Percentiles rank a stretch among this genome's conserved stretches.
Evolutionary conservation across 2,329 filamentous ascomycete species (phyloP).

Genomic region (Periconia sp.): DNA sequence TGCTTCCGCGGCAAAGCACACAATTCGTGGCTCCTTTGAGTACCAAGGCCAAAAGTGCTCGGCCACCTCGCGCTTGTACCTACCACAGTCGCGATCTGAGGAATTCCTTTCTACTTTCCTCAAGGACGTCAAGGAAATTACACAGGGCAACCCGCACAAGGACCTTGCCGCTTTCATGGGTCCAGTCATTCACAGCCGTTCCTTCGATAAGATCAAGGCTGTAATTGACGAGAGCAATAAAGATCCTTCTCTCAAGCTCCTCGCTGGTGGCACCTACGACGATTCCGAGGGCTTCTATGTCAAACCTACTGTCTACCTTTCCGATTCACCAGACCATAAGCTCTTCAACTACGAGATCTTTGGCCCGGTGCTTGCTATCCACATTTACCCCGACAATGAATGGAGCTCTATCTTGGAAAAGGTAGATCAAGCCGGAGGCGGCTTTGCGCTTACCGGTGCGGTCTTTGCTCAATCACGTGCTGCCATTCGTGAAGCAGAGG

Average conservation of each 20-base stretch:
- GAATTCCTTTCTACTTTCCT: conserved; percentile 70
- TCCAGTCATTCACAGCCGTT: conserved; percentile 79
- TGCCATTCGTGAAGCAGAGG: conserved; percentile 70
- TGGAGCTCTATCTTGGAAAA: conserved; percentile 60
- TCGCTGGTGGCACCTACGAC: conserved; percentile 78
- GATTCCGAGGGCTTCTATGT: conserved; percentile 79
- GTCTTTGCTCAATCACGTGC: conserved; percentile 73
- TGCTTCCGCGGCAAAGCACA: conserved; percentile 78
- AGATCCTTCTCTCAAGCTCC: conserved; percentile 72
- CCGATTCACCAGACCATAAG: conserved; percentile 72
- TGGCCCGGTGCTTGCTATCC: conserved; percentile 74
- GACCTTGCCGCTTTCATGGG: conserved; percentile 79
- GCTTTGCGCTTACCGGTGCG: conserved; percentile 75
- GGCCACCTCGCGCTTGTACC: conserved; percentile 78
- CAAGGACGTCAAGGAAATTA: conserved; percentile 70
- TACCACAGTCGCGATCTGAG: conserved; percentile 74
- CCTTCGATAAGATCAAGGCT: conserved; percentile 77
- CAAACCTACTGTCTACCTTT: conserved; percentile 78
- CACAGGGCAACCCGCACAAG: conserved; percentile 68
- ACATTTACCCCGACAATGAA: conserved; percentile 75
- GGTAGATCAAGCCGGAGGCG: conserved; percentile 68
- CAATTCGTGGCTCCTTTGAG: conserved; percentile 83
- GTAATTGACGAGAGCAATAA: conserved; percentile 78
- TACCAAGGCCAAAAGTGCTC: conserved; percentile 91
- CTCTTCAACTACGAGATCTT: conserved; percentile 81